Evolutionary conservation across 2,329 filamentous ascomycete species (phyloP).

Genomic region (Aspergillus eucalypticola): DNA sequence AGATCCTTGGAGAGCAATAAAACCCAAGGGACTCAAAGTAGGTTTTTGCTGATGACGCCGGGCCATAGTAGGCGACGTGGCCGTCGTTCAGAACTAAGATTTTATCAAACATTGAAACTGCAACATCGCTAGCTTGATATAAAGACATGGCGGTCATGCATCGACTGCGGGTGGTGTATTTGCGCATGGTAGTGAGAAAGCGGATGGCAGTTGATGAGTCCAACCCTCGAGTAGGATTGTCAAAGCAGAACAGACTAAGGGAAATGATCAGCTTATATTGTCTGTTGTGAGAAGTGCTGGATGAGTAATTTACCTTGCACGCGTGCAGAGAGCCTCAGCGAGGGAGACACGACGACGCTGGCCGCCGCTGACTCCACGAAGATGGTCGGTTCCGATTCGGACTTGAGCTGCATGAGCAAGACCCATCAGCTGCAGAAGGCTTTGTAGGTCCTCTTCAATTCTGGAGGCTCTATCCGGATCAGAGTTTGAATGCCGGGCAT

Average conservation of each 20-base stretch:
- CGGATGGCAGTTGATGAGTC: slow-evolving; percentile 66
- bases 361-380: slow-evolving; percentile 75
- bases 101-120: slow-evolving; percentile 75
- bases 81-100: slow-evolving; percentile 75
- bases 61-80: slow-evolving; percentile 71
- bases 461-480: neutral
- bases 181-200: slow-evolving; percentile 66
- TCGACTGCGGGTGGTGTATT: slow-evolving; percentile 72
- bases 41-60: slow-evolving; percentile 62
- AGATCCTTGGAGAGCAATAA: slow-evolving; percentile 69
- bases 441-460: neutral
- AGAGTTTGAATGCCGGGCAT: slow-evolving; percentile 8
- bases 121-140: slow-evolving; percentile 78
- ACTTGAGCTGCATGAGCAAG: slow-evolving; percentile 58
- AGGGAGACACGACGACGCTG: slow-evolving; percentile 77
- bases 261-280: slow-evolving; percentile 53
- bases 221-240: slow-evolving; percentile 53
- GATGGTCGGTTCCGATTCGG: slow-evolving; percentile 79
- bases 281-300: neutral
- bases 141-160: slow-evolving; percentile 71
- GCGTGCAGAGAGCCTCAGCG: slow-evolving; percentile 74
- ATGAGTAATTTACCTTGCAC: slow-evolving; percentile 42
- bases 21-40: slow-evolving; percentile 60
- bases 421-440: slow-evolving; percentile 1
- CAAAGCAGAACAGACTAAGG: slow-evolving; percentile 56